Base-by-base conservation (phyloP, 2,329 filamentous ascomycete genomes). In the Penicillium corylophilum region DNA sequence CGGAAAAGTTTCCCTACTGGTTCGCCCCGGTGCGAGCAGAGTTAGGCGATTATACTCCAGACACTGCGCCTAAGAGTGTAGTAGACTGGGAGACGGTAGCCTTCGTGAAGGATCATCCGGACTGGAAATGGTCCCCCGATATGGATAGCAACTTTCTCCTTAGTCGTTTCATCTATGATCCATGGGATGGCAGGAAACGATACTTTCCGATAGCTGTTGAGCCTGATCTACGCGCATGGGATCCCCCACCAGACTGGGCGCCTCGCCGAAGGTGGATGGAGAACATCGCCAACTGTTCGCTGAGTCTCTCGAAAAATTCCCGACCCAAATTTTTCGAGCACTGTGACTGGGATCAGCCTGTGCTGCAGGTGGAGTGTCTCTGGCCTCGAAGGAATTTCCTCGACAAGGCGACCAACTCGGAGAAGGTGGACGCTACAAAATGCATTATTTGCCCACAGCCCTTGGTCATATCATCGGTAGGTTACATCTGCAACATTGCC, bases 331-430 rank as follows among this genome's bases (percentile, higher is more conserved):
- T 80, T 48, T 50, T 75, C 13, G 64, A 66, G 15, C 65, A 64
- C 0, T 88, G 87, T 74, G 77, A 83, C 29, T 77, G 82, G 33
- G 74, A 87, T n/a, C 90, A 97, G 61, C 89, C 90, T 1, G 94
- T 99, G 0, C 73, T 95, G 5, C 80, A 87, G 61, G 90, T 87
- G 0, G 83, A 93, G 57, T 76, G 87, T 42, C 80, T 95, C 23
- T 78, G 87, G 1, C 79, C 91, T 29, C 85, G 91, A n/a, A 84
- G 91, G 26, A 96, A 97, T 67, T 80, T 94, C 29, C 78, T 97
- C 1, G 90, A 93, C 51, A 83, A 86, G 58, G 82, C 77, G 24
- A 71, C 79, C 3, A 78, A 82, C 20, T 77, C 79, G 7, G 78
- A 71, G 42, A 68, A 55, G 22, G 71, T 79, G 8, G 71, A 75